Conservation (phyloP, 768 basidiomycete species). For the Phlebiopsis gigantea region DNA sequence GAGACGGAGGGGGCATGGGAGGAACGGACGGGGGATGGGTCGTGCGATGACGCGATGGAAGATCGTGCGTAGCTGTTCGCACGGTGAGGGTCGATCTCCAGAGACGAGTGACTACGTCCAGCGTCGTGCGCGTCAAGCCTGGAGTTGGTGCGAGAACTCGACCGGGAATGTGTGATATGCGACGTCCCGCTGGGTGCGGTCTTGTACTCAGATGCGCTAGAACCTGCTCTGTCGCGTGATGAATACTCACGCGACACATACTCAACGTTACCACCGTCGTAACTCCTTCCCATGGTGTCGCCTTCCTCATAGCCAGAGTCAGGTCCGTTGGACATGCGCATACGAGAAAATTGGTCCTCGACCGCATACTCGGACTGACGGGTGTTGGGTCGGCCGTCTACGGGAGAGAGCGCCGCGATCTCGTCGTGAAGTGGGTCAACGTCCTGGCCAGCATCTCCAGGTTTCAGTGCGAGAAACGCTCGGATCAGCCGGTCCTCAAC, state of each 20-base stretch:
- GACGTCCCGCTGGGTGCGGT: constrained; percentile 8
- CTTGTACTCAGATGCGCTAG: constrained; percentile 13
- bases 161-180: constrained; percentile 14
- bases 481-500: constrained; percentile 77
- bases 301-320: constrained; percentile 39
- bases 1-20: constrained; percentile 50
- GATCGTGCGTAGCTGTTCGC: constrained; percentile 22
- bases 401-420: constrained; percentile 45
- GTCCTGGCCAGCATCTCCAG: constrained; percentile 78
- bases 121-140: constrained; percentile 1
- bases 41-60: constrained; percentile 23
- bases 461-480: constrained; percentile 76
- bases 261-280: constrained; percentile 14
- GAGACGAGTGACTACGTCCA: constrained; percentile 17
- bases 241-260: constrained; percentile 12
- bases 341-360: constrained; percentile 42
- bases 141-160: constrained; percentile 20
- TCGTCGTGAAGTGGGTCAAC: constrained; percentile 54
- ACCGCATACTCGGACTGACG: constrained; percentile 33
- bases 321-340: constrained; percentile 42
- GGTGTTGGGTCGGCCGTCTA: constrained; percentile 16
- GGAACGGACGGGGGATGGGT: constrained; percentile 22
- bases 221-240: constrained; percentile 15
- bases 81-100: constrained; percentile 21
- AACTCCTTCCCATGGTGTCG: constrained; percentile 3